Base-by-base conservation (phyloP, 2,329 filamentous ascomycete species). In the Trichoderma breve region DNA sequence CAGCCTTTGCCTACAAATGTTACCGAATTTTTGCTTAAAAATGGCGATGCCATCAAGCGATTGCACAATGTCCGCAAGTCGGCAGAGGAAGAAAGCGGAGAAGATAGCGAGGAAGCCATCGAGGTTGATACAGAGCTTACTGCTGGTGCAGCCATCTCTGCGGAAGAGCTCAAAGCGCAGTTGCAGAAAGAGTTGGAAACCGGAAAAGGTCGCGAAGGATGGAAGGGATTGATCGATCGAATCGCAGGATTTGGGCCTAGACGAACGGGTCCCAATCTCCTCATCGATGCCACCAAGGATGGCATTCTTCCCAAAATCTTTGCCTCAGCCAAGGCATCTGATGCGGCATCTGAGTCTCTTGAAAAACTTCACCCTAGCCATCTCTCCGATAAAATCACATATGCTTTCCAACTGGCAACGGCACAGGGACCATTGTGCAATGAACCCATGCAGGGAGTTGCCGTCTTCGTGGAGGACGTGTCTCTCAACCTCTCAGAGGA, bases 371-470 rank as follows among this genome's bases (percentile, higher is more conserved):
- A 86, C 70, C 85, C 91, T 4, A 86, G 86, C 63, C 92, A 96
- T 77, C 91, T 98, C 75, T 90, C 91, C 71, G 95, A 98, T 84
- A 98, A 97, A 80, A 93, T 98, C 74, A 86, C 90, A 9, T 95
- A 99, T 80, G 95, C 93, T 62, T 99, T 99, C 86, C 96, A 99
- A 80, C 91, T 98, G 18, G 92, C 94, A 51, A 97, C 92, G 1
- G 89, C 90, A 26, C 94, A 97, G 82, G 96, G 96, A 0, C 95
- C 96, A 0, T 88, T 98, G 65, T 98, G 96, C 82, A 89, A 93
- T 77, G 96, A 99, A 80, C 95, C 96, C 0, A 90, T 98, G 62
- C 95, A 98, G 83, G 96, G 96, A 64, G 88, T 98, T 28, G 96
- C 95, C 53, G 93, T 98, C 62, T 92, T 97, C 80, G 85, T 99